These are phyloP conservation scores for Irpex sp. DNA, from an alignment of 1,284 basidiomycete genomes.

Conservation along the genomic window DNA sequence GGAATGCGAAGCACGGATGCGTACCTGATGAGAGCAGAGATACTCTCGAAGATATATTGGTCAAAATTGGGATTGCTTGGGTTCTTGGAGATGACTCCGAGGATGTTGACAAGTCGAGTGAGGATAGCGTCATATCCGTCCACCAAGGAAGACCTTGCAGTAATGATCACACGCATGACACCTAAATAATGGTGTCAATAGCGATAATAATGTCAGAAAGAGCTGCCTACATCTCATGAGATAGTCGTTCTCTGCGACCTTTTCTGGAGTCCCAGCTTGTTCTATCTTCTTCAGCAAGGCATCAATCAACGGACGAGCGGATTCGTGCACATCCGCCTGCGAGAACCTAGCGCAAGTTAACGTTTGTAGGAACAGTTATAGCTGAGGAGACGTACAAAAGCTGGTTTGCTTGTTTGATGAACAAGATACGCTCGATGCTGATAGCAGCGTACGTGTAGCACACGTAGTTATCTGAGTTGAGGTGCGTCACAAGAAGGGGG, in stretches of 20 bases:
- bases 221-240: conserved; percentile 86
- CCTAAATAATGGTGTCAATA: conserved; percentile 41
- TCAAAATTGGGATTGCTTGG: conserved; percentile 98
- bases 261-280: conserved; percentile 81
- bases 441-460: conserved; percentile 89
- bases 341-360: conserved; percentile 59
- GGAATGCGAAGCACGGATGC: conserved; percentile 12
- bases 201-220: background rate
- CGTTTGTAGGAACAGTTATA: background rate
- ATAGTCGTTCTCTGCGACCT: conserved; percentile 97
- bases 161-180: conserved; percentile 91
- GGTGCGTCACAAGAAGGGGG: conserved; percentile 84
- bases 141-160: conserved; percentile 76
- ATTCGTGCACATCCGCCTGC: conserved; percentile 82
- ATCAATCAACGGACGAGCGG: conserved; percentile 74
- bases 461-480: conserved; percentile 80
- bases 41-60: conserved; percentile 95
- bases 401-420: conserved; percentile 76
- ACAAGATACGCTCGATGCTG: conserved; percentile 86
- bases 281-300: conserved; percentile 84
- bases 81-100: conserved; percentile 89
- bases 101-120: conserved; percentile 74
- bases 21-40: conserved; percentile 87
- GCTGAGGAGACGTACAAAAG: conserved; percentile 32
- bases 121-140: conserved; percentile 71